Percentiles rank a stretch among this genome's conserved stretches.
phyloP scores from a whole-genome alignment of 257 asterid genomes.

The Leptodermis oblonga region DNA sequence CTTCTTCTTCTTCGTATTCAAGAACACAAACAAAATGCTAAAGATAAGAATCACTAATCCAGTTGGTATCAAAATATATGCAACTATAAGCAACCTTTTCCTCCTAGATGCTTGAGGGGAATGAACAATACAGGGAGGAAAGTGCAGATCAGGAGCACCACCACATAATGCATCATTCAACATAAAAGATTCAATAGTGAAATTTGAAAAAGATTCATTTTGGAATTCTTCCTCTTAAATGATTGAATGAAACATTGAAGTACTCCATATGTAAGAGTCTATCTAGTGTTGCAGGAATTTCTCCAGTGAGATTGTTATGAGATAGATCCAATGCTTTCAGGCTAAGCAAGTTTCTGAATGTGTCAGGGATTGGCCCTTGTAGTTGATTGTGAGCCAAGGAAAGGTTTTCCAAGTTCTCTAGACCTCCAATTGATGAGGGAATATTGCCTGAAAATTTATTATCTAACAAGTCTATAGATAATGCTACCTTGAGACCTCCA shows the following conservation, averaged over 20 bases:
- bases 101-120: not conserved
- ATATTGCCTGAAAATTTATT: not conserved
- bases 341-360: not conserved
- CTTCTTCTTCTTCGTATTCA: not conserved
- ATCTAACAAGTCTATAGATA: not conserved
- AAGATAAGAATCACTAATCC: not conserved
- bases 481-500: not conserved
- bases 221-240: not conserved
- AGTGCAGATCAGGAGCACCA: not conserved
- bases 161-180: constrained; percentile 10
- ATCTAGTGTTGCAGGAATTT: not conserved
- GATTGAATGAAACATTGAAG: not conserved
- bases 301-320: not conserved
- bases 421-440: constrained; percentile 1
- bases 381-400: not conserved
- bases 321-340: not conserved
- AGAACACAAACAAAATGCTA: not conserved
- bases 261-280: not conserved
- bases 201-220: not conserved
- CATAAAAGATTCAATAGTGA: not conserved
- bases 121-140: not conserved
- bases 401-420: not conserved
- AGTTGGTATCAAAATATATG: not conserved
- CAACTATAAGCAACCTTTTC: not conserved
- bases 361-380: constrained; percentile 5